A percentile compares a stretch with the other conserved stretches of the same genome.
Conservation (phyloP, 495 filamentous ascomycete genomes). For the Xylaria venustula region DNA sequence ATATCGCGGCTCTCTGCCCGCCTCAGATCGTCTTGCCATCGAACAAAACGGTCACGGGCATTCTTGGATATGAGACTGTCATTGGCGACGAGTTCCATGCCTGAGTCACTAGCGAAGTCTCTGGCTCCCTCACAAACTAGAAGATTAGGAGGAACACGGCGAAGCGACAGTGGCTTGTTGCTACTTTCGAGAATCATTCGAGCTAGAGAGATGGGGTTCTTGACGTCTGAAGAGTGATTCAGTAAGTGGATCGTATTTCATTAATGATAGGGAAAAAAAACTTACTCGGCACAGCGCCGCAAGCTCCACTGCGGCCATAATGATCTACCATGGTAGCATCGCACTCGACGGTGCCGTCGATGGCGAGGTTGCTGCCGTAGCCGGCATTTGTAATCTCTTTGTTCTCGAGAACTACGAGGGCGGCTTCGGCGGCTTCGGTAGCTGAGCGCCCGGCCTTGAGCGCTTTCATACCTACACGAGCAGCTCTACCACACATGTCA, state of each 20-base stretch:
- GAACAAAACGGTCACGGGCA: constrained; percentile 68
- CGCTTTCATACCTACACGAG: constrained; percentile 72
- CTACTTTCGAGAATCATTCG: constrained; percentile 77
- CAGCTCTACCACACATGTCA: constrained; percentile 58
- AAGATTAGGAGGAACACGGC: constrained; percentile 89
- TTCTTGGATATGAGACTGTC: constrained; percentile 73
- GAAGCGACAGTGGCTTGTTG: constrained; percentile 67
- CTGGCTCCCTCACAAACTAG: constrained; percentile 81
- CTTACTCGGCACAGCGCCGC: constrained; percentile 85
- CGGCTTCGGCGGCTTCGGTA: constrained; percentile 88
- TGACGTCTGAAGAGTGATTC: constrained; percentile 60
- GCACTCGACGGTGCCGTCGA: constrained; percentile 87
- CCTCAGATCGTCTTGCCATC: constrained; percentile 75
- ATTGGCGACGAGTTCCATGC: constrained; percentile 65
- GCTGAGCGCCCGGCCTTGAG: constrained; percentile 75
- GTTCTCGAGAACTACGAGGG: constrained; percentile 83
- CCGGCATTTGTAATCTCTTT: constrained; percentile 95
- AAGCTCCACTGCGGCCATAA: constrained; percentile 85
- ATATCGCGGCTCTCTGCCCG: constrained; percentile 42
- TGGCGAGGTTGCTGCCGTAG: constrained; percentile 90
- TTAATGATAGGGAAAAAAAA: constrained; percentile 18
- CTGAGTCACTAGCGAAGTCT: constrained; percentile 77
- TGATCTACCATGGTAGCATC: constrained; percentile 94
- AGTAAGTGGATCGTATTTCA: background rate
- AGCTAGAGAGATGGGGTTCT: constrained; percentile 87